Percentiles rank a stretch among this genome's conserved stretches.
These are phyloP conservation scores for Helenozyma baotianmanensis DNA, from an alignment of 805 yeast genomes.

Conservation along the genomic window DNA sequence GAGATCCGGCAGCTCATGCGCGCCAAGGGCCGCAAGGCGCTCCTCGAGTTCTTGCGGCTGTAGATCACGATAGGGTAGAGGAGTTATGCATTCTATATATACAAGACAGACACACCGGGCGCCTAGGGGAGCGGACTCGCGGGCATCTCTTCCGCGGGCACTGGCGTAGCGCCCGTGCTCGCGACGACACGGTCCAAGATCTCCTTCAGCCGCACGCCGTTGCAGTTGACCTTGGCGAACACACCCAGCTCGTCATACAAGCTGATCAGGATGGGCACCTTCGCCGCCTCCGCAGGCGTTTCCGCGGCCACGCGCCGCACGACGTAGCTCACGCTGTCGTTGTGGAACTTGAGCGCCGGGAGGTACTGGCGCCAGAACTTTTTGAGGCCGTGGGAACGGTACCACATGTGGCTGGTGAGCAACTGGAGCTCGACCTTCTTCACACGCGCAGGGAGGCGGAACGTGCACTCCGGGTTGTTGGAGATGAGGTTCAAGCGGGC, in stretches of 20 bases:
- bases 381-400: slow-evolving; percentile 64
- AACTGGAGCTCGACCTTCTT: slow-evolving; percentile 49
- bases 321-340: slow-evolving; percentile 61
- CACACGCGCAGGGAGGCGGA: slow-evolving; percentile 19
- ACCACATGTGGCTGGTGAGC: slow-evolving; percentile 33
- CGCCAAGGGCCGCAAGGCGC: slow-evolving; percentile 63
- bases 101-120: no score
- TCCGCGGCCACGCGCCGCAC: slow-evolving; percentile 46
- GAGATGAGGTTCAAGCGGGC: slow-evolving; percentile 48
- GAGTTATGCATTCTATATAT: slow-evolving; percentile 1
- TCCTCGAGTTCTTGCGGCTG: slow-evolving; percentile 50
- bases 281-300: slow-evolving; percentile 8
- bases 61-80: not conserved
- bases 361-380: slow-evolving; percentile 71
- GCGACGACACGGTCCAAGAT: slow-evolving; percentile 56
- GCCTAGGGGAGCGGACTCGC: no score
- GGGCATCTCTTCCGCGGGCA: slow-evolving; percentile 45
- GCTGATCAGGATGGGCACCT: slow-evolving; percentile 10
- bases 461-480: slow-evolving; percentile 42
- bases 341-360: slow-evolving; percentile 78
- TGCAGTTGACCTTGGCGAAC: slow-evolving; percentile 46
- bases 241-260: slow-evolving; percentile 9
- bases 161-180: slow-evolving; percentile 46
- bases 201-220: slow-evolving; percentile 41
- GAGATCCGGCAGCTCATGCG: slow-evolving; percentile 58